Base-by-base conservation (phyloP, 2,329 filamentous ascomycete genomes). In the Trichophyton mentagrophytes region DNA sequence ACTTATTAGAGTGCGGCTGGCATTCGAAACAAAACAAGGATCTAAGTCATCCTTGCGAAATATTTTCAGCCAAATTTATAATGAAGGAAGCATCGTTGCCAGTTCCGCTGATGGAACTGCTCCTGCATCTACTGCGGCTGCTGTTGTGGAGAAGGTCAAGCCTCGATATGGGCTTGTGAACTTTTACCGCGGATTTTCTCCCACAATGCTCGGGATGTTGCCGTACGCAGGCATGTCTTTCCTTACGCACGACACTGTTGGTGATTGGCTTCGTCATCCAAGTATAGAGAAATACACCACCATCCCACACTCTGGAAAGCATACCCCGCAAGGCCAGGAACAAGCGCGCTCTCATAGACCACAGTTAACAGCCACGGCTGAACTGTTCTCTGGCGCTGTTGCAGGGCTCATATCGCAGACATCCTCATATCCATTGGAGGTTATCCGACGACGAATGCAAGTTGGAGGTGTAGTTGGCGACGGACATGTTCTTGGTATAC, bases 141-240 rank as follows among this genome's bases (percentile, higher is more conserved):
- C 72, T 25, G 67, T 67, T 0, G 76, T 84, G 0, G 78, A 80
- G 22, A 75, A 77, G 8, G 76, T 81, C 0, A 78, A 82, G 0
- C 86, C 88, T 0, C 79, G 78, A 27, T 81, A 80, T 9, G 92
- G 92, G 3, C 72, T 97, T 0, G 75, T 84, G 61, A 99, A 99
- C 73, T 99, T 99, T 73, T 99, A 96, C 75, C 85, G 93, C 57
- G 93, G 93, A 57, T 99, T 99, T 73, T 84, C 85, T 0, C 89
- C 92, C 0, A 97, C 93, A 0, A 74, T 99, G 3, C 79, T 95
- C 63, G 93, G 93, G 67, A 99, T 99, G 92, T 78, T 99, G 0
- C 93, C 93, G 0, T 99, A 99, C 70, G 93, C 93, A 0, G 93
- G 93, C 67, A 86, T 95, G 69, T 96, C 90, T 0, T 99, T 99